These are phyloP conservation scores for Neofusicoccum laricinum DNA, from an alignment of 2,329 filamentous ascomycete species.

Conservation along the genomic window DNA sequence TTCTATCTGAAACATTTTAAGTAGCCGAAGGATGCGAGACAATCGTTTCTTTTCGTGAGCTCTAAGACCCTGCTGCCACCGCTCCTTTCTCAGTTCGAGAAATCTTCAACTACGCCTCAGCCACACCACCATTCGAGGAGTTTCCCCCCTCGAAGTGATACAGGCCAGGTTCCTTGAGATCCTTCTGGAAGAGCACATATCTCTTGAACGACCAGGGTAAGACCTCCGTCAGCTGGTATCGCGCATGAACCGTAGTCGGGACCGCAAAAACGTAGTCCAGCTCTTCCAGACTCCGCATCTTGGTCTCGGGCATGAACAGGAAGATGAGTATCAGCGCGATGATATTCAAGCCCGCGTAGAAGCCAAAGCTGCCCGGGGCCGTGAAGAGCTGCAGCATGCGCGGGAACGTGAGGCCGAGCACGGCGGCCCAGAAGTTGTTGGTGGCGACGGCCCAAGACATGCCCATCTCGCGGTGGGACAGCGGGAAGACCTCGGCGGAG, in stretches of 20 bases:
- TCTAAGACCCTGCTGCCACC: too few species aligned
- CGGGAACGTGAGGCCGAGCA: constrained; percentile 39
- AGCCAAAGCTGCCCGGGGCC: constrained; percentile 53
- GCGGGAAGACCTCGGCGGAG: constrained; percentile 43
- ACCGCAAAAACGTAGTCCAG: constrained; percentile 53
- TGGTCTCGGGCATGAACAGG: constrained; percentile 31
- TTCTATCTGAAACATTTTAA: too few species aligned
- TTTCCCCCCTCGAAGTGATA: constrained; percentile 34
- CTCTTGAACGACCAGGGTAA: constrained; percentile 48
- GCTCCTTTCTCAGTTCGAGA: too few species aligned
- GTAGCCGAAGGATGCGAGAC: too few species aligned
- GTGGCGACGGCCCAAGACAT: constrained; percentile 42
- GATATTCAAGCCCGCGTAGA: constrained; percentile 50
- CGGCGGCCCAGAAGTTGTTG: constrained; percentile 40
- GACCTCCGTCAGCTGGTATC: constrained; percentile 38
- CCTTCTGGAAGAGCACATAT: constrained; percentile 39
- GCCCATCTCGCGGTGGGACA: constrained; percentile 34
- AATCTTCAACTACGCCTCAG: too few species aligned
- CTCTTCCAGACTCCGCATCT: constrained; percentile 31
- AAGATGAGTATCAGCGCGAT: constrained; percentile 29
- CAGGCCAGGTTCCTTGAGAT: constrained; percentile 28
- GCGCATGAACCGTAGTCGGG: constrained; percentile 39
- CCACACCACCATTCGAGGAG: too few species aligned
- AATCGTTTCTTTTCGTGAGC: too few species aligned
- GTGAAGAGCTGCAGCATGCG: constrained; percentile 33